phyloP scores from a whole-genome alignment of 2,329 filamentous ascomycete genomes.

The Xylaria sp. region DNA sequence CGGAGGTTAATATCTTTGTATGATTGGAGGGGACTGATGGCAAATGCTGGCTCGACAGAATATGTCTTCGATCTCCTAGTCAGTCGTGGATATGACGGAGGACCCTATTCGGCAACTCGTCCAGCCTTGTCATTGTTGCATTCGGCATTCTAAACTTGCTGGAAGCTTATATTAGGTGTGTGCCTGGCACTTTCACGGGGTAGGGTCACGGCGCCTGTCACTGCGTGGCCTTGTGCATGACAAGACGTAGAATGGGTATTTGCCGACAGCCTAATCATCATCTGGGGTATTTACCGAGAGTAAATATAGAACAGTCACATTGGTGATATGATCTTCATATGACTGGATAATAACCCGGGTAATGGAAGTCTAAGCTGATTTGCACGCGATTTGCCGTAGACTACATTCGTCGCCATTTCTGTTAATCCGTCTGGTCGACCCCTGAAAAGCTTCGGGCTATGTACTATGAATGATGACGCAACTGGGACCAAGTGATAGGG shows the following conservation, averaged over 20 bases:
- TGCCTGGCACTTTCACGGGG: not conserved
- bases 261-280: conserved; percentile 24
- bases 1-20: not conserved
- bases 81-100: conserved; percentile 3
- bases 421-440: conserved; percentile 23
- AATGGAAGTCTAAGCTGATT: conserved; percentile 34
- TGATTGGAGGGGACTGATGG: not conserved
- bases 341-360: conserved; percentile 36
- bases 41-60: not conserved
- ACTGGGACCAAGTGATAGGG: not conserved
- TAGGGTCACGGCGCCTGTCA: not conserved
- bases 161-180: not conserved
- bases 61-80: not conserved
- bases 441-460: conserved; percentile 4
- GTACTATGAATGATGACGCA: conserved; percentile 3
- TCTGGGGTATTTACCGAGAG: conserved; percentile 26
- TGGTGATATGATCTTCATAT: conserved; percentile 22
- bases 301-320: conserved; percentile 29
- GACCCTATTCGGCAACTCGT: conserved; percentile 20
- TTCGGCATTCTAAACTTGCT: conserved; percentile 11
- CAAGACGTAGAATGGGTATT: conserved; percentile 13
- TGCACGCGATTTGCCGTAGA: conserved; percentile 33
- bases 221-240: not conserved
- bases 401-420: conserved; percentile 16
- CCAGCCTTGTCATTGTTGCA: conserved; percentile 14